Conservation (phyloP, 257 asterid species). For the Plantago elongata region DNA sequence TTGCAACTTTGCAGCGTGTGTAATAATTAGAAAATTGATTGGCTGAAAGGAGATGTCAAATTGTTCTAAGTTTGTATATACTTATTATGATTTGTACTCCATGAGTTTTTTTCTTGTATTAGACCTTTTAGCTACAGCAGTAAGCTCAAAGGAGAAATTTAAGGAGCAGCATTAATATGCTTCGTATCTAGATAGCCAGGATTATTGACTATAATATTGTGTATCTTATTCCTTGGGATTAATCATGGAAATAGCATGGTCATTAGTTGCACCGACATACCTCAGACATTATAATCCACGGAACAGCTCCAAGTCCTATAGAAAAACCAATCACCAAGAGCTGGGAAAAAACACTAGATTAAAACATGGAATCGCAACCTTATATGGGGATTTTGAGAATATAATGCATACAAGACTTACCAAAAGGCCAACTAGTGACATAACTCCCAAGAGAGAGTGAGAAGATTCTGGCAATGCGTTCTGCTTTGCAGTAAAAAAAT, state of each 20-base stretch:
- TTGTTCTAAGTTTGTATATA: no score
- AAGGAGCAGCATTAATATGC: no score
- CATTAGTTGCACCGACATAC: constrained; percentile 28
- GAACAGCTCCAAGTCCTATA: constrained; percentile 76
- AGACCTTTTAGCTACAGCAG: no score
- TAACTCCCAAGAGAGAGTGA: constrained; percentile 34
- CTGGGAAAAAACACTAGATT: constrained; percentile 33
- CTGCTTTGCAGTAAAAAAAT: constrained; percentile 32
- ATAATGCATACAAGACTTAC: constrained; percentile 32
- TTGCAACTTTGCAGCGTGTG: no score
- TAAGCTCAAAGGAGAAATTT: no score
- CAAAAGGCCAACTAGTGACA: constrained; percentile 66
- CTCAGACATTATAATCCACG: constrained; percentile 95
- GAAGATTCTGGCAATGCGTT: constrained; percentile 39
- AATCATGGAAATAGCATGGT: background rate
- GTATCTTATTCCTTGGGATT: background rate
- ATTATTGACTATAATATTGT: background rate
- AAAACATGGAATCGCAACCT: constrained; percentile 12
- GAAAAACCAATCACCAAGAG: constrained; percentile 73
- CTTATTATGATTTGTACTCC: no score
- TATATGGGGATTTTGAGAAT: background rate
- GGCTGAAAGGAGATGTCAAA: no score
- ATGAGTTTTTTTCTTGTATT: no score
- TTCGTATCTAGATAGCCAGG: no score
- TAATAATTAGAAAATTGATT: no score